Conservation (phyloP, 108 stramenopile species). For the Stephanodiscus minutulus region DNA sequence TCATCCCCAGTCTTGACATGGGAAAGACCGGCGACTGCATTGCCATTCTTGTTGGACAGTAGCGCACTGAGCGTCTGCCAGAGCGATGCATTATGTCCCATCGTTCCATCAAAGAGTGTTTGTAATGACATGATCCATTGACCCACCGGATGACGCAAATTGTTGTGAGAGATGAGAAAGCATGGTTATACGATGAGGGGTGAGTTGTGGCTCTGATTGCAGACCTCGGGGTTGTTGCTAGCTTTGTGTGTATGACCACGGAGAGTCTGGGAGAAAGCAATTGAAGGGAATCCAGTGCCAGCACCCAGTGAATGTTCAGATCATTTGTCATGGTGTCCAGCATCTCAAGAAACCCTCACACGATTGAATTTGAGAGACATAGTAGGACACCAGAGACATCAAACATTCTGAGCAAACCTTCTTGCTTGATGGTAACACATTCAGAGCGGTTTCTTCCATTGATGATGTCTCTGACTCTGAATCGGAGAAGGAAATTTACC, state of each 20-base stretch:
- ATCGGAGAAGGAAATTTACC: slow-evolving; percentile 15
- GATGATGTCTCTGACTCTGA: no score
- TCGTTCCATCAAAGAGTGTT: slow-evolving; percentile 53
- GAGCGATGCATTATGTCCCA: slow-evolving; percentile 21
- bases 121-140: slow-evolving; percentile 61
- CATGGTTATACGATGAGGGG: slow-evolving; percentile 13
- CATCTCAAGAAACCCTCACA: slow-evolving; percentile 54
- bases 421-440: slow-evolving; percentile 54
- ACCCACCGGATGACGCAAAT: slow-evolving; percentile 38
- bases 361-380: slow-evolving; percentile 48
- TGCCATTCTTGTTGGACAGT: slow-evolving; percentile 34
- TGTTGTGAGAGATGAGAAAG: slow-evolving; percentile 11
- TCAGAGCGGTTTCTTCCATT: no score
- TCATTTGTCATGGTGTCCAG: slow-evolving; percentile 8
- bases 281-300: slow-evolving; percentile 57
- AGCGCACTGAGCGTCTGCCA: slow-evolving; percentile 48
- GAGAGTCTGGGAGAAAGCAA: slow-evolving; percentile 47
- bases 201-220: slow-evolving; percentile 9
- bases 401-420: slow-evolving; percentile 55
- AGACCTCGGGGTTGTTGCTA: neutral
- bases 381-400: slow-evolving; percentile 60
- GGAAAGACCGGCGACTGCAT: slow-evolving; percentile 46
- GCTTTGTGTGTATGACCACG: neutral
- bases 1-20: slow-evolving; percentile 38
- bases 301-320: slow-evolving; percentile 36